A percentile compares a stretch with the other conserved stretches of the same genome.
phyloP scores from a whole-genome alignment of 2,329 filamentous ascomycete species.

The Pseudohalonectria lignicola region DNA sequence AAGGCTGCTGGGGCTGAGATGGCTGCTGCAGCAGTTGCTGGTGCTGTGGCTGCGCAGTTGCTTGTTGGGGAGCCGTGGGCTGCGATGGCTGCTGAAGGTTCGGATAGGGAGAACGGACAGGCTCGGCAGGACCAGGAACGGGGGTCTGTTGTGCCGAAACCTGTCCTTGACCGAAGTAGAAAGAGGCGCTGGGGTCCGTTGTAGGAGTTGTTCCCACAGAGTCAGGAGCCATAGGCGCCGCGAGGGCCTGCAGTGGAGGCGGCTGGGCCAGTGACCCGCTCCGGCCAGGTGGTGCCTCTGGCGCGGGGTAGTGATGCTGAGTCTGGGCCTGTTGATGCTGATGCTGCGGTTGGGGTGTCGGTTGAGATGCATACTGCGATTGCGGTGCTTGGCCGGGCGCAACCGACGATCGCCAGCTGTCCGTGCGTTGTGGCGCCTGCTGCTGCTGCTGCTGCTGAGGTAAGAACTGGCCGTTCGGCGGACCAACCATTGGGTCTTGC shows the following conservation, averaged over 20 bases:
- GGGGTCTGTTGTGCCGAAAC: constrained; percentile 21
- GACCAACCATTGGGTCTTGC: constrained; percentile 26
- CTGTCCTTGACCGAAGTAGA: constrained; percentile 40
- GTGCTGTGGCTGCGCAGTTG: constrained; percentile 15
- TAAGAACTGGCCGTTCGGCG: constrained; percentile 18
- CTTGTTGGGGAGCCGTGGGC: constrained; percentile 28
- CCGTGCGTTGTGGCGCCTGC: constrained; percentile 34
- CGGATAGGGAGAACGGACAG: constrained; percentile 38
- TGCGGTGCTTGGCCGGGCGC: constrained; percentile 24
- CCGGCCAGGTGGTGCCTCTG: constrained; percentile 15
- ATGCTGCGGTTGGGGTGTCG: no score
- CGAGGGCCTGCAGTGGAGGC: constrained; percentile 19
- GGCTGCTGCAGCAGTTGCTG: constrained; percentile 13
- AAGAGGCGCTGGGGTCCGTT: constrained; percentile 42
- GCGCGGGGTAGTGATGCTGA: constrained; percentile 17
- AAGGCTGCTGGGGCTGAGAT: constrained; percentile 28
- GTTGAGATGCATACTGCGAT: no score
- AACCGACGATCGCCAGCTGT: constrained; percentile 36
- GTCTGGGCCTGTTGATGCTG: no score
- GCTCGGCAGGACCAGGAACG: constrained; percentile 27
- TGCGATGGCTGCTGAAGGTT: constrained; percentile 34
- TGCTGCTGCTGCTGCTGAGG: constrained; percentile 7
- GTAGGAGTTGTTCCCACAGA: constrained; percentile 19
- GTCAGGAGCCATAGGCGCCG: constrained; percentile 17
- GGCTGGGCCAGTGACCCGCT: constrained; percentile 9